Base-by-base conservation (phyloP, 2,329 filamentous ascomycete species). In the Sarocladium strictum region DNA sequence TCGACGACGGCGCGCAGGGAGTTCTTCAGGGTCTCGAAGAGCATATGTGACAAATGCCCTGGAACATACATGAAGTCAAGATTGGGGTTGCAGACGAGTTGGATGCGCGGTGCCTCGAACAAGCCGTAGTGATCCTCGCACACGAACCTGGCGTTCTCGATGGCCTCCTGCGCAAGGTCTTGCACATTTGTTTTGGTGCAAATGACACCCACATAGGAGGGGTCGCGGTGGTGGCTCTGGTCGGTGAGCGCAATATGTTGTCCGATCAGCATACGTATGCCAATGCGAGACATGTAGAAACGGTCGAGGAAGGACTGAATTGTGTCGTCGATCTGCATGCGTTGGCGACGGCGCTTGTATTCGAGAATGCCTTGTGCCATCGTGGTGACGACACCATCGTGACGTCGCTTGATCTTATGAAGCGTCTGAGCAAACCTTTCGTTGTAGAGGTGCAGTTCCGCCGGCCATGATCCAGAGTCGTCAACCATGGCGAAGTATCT, bases 21-120 rank as follows among this genome's bases (percentile, higher is more conserved):
- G 78, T 99, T 99, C 77, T 99, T 99, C 69, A 99, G 79, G 2
- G 94, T 99, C 75, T 99, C 94, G 72, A 99, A 99, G 53, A 99
- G 87, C 94, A 99, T 99, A 75, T 99, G 94, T 62, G 91, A 96
- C 70, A 99, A 70, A 73, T 99, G 94, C n/a, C 94, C 94, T 0
- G 94, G 94, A 54, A 99, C 94, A 68, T 99, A 99, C 94, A 99
- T 99, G 75, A 99, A 99, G 77, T 95, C 87, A 65, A 99, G 80
- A 69, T 95, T 86, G 17, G 90, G 88, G 65, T 92, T 91, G 78
- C 94, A 99, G 57, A 99, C 90, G 55, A 99, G 86, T 72, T 97
- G 92, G 61, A 99, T 87, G 71, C 96, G 95, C 55, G 94, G 94
- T 9, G 94, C 92, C 67, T 97, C 93, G 65, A 97, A 99, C 11